These are phyloP conservation scores for Penicillium cinerascens DNA, from an alignment of 495 filamentous ascomycete genomes.

Conservation along the genomic window DNA sequence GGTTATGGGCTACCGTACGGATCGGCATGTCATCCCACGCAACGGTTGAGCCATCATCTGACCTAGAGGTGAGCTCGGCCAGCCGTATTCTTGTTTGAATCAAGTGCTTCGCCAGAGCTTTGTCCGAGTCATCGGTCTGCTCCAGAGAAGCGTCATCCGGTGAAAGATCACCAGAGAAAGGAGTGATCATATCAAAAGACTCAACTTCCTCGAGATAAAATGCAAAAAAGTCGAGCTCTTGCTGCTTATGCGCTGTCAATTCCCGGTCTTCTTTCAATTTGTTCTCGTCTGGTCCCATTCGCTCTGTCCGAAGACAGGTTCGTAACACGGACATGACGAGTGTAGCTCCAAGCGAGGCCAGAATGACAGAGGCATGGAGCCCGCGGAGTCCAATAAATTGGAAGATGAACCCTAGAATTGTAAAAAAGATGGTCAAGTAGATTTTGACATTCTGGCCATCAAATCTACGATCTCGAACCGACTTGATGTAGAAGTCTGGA, in stretches of 20 bases:
- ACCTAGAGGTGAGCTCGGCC: conserved; percentile 23
- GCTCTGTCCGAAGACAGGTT: conserved; percentile 43
- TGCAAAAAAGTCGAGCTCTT: conserved; percentile 48
- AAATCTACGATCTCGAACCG: conserved; percentile 17
- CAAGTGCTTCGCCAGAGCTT: conserved; percentile 1
- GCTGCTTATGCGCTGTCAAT: conserved; percentile 23
- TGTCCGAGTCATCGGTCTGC: neutral
- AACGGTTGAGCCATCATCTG: conserved; percentile 6
- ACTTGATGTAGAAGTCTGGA: conserved; percentile 31
- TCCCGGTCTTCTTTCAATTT: conserved; percentile 23
- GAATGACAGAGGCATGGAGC: conserved; percentile 46
- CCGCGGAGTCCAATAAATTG: conserved; percentile 52
- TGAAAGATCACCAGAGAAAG: neutral
- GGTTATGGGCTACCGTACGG: conserved; percentile 21
- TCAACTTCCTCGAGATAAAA: conserved; percentile 30
- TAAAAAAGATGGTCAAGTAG: conserved; percentile 25
- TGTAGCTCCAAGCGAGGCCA: conserved; percentile 44
- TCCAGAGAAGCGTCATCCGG: neutral
- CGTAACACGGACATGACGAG: conserved; percentile 46
- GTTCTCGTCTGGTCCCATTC: conserved; percentile 33
- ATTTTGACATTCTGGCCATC: conserved; percentile 2
- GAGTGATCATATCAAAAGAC: conserved; percentile 21
- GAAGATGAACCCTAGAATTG: conserved; percentile 44
- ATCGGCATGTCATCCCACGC: conserved; percentile 36
- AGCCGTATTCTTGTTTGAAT: conserved; percentile 29